These are phyloP conservation scores for Aspergillus neoniger DNA, from an alignment of 2,329 filamentous ascomycete genomes.

Conservation along the genomic window DNA sequence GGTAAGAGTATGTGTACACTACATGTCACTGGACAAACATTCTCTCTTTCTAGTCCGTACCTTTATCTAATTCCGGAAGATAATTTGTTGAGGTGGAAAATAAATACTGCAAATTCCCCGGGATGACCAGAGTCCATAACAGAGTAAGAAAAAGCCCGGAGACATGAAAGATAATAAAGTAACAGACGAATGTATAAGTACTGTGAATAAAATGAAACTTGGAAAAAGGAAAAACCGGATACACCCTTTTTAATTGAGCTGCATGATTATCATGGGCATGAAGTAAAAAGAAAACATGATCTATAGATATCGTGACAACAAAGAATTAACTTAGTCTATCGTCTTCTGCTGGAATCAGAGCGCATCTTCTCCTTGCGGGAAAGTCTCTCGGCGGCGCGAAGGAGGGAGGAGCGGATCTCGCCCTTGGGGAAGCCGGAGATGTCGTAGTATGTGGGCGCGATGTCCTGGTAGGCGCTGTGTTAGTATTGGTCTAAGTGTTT, in stretches of 20 bases:
- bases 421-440: conserved; percentile 78
- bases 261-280: conserved; percentile 6
- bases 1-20: too few relatives aligned
- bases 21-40: too few relatives aligned
- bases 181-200: neutral
- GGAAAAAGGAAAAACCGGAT: neutral
- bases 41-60: neutral
- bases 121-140: neutral
- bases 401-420: conserved; percentile 72
- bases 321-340: conserved; percentile 26
- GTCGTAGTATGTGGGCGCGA: conserved; percentile 91
- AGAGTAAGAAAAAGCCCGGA: neutral
- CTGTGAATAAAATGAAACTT: neutral
- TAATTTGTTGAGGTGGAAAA: neutral
- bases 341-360: conserved; percentile 35
- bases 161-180: neutral
- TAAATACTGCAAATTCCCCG: neutral
- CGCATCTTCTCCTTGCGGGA: conserved; percentile 56
- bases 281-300: conserved; percentile 4
- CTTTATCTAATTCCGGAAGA: neutral
- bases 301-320: conserved; percentile 9
- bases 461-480: conserved; percentile 63
- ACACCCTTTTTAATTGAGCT: conserved; percentile 5
- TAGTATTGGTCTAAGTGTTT: conserved; percentile 38
- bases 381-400: conserved; percentile 57